Percentiles rank a stretch among this genome's conserved stretches.
Evolutionary conservation across 805 yeast species (phyloP).

Genomic region (Starmerella bombicola): DNA sequence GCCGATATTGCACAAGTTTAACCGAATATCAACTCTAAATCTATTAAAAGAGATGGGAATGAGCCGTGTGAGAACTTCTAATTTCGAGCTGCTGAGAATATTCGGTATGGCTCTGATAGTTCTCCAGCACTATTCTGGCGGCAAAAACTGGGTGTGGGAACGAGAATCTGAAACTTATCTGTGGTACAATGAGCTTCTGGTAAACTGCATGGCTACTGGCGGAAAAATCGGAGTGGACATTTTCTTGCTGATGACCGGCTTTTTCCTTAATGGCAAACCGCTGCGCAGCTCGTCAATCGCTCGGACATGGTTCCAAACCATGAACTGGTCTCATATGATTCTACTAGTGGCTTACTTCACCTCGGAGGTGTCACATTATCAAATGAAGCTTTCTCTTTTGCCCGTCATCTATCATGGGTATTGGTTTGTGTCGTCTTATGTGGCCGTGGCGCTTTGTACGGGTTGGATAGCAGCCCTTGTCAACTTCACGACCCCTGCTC

Average conservation of each 20-base stretch:
- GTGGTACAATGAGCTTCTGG: constrained; percentile 6
- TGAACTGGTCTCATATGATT: constrained; percentile 10
- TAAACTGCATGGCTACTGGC: constrained; percentile 7
- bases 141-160: constrained; percentile 5
- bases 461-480: constrained; percentile 10
- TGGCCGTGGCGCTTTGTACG: constrained; percentile 6
- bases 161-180: constrained; percentile 2
- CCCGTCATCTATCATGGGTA: constrained; percentile 9
- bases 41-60: too few relatives aligned
- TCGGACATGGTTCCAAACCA: constrained; percentile 14
- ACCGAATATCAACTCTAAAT: too few relatives aligned
- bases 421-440: constrained; percentile 14
- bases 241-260: constrained; percentile 13
- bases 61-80: constrained; percentile 6
- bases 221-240: constrained; percentile 15
- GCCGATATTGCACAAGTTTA: too few relatives aligned
- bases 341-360: background rate
- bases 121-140: constrained; percentile 8
- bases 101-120: constrained; percentile 14
- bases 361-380: background rate
- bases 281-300: constrained; percentile 7
- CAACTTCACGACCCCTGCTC: constrained; percentile 6
- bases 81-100: constrained; percentile 14
- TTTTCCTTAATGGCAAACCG: constrained; percentile 9
- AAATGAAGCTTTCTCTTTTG: background rate